Evolutionary conservation across 257 asterid species (phyloP), one percentile per base, ranked within the genome.

Genomic region (Nicotiana tabacum): DNA sequence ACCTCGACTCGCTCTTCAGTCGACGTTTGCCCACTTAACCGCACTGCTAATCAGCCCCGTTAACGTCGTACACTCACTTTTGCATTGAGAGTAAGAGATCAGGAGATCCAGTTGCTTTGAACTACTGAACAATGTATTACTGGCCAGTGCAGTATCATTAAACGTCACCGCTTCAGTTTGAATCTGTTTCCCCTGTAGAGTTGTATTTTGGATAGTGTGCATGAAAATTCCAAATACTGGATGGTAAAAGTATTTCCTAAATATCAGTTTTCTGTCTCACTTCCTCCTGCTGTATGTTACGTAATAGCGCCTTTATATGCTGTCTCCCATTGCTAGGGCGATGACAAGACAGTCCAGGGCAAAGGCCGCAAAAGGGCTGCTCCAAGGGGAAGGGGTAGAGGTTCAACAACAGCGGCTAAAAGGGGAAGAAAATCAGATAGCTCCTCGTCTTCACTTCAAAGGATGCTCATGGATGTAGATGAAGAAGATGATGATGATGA

Each of bases 341-440:
- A 89, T 7, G 87, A 82, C 81, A 93, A 86, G 76, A 61, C 91
- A 27, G 69, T 66, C 68, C 92, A 30, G 83, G 91, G 89, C 67
- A 92, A 90, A 90, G 97, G 97, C 81, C 92, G 88, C 83, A 96
- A 94, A 88, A 91, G 97, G 92, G 94, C 94, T 81, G 97, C 97
- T 82, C 92, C 97, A 72, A 91, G 91, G 91, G 97, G 98, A 87
- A 91, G 91, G 89, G 97, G 94, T 46, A 89, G 94, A 90, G 97
- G 92, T 83, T 81, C 92, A 58, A 77, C 97, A 43, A 39, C 92
- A 78, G 80, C 94, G 35, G 87, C 99, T 77, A 94, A 96, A 89
- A 94, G 99, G 90, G 98, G 98, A 84, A 89, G 87, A 83, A 90
- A 87, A 83, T 68, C 96, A 56, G 98, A 90, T 29, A 94, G 69